A percentile compares a stretch with the other conserved stretches of the same genome.
phyloP scores from a whole-genome alignment of 208 protist species.

The Porcisia deanei region DNA sequence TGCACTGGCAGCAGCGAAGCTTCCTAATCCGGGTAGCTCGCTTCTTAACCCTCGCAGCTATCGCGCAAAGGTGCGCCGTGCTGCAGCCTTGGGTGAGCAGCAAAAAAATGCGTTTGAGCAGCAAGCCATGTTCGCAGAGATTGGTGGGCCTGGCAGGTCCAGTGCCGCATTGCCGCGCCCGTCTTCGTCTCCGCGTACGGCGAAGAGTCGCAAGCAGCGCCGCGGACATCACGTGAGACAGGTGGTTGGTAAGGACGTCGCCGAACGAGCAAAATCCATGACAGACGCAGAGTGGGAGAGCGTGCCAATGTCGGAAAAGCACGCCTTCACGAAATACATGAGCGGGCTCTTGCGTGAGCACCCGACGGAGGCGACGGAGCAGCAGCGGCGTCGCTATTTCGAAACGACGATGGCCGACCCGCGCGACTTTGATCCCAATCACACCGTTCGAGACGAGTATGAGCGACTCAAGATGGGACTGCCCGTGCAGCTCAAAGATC shows the following conservation, averaged over 20 bases:
- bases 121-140: constrained; percentile 63
- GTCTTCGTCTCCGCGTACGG: neutral
- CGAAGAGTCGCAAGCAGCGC: constrained; percentile 48
- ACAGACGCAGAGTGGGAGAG: constrained; percentile 83
- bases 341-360: constrained; percentile 47
- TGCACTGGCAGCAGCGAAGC: constrained; percentile 13
- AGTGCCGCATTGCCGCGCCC: neutral
- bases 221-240: constrained; percentile 32
- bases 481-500: constrained; percentile 73
- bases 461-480: constrained; percentile 83
- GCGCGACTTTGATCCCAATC: constrained; percentile 54
- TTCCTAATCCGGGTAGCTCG: constrained; percentile 63
- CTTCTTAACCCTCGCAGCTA: constrained; percentile 74
- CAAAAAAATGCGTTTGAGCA: constrained; percentile 47
- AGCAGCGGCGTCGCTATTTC: constrained; percentile 87
- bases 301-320: constrained; percentile 74
- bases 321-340: constrained; percentile 84
- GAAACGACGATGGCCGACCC: constrained; percentile 83
- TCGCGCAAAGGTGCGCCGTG: constrained; percentile 48
- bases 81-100: constrained; percentile 29
- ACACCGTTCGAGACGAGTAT: constrained; percentile 68
- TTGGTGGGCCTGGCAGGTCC: constrained; percentile 30
- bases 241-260: constrained; percentile 45
- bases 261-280: constrained; percentile 69
- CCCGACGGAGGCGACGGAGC: constrained; percentile 76